Conservation (phyloP, 83 land plant genomes). For the Picea abies region DNA sequence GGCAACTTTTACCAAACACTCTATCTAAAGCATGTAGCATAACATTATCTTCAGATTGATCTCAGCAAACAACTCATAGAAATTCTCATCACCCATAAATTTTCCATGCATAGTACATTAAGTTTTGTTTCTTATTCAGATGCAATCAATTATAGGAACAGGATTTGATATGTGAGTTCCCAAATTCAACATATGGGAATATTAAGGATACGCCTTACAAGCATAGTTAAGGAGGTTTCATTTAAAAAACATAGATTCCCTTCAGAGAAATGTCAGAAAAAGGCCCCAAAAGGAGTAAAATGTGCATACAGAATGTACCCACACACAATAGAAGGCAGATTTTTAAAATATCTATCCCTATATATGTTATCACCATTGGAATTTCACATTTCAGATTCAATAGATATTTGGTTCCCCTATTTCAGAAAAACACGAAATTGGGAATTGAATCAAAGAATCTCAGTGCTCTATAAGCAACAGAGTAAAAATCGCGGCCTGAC, state of each 20-base stretch:
- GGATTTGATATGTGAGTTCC: background rate
- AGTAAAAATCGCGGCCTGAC: too few relatives aligned
- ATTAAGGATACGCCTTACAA: too few relatives aligned
- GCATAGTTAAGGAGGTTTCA: too few relatives aligned
- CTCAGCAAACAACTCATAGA: background rate
- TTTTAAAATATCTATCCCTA: background rate
- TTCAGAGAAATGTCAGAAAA: background rate
- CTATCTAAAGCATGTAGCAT: background rate
- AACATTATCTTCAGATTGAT: background rate
- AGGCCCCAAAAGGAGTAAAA: background rate
- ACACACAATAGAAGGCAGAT: background rate
- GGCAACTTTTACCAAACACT: background rate
- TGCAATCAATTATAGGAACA: background rate
- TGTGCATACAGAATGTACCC: background rate
- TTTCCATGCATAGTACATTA: background rate
- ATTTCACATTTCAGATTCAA: too few relatives aligned
- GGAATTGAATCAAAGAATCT: too few relatives aligned
- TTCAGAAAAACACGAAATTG: too few relatives aligned
- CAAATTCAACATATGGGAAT: too few relatives aligned
- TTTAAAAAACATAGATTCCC: too few relatives aligned
- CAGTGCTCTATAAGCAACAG: too few relatives aligned
- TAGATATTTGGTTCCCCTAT: too few relatives aligned
- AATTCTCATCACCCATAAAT: background rate
- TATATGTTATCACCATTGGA: too few relatives aligned
- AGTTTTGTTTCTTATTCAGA: background rate